Evolutionary conservation across 768 basidiomycete species (phyloP), one percentile per base, ranked within the genome.

Genomic region (Lactarius sanguifluus): DNA sequence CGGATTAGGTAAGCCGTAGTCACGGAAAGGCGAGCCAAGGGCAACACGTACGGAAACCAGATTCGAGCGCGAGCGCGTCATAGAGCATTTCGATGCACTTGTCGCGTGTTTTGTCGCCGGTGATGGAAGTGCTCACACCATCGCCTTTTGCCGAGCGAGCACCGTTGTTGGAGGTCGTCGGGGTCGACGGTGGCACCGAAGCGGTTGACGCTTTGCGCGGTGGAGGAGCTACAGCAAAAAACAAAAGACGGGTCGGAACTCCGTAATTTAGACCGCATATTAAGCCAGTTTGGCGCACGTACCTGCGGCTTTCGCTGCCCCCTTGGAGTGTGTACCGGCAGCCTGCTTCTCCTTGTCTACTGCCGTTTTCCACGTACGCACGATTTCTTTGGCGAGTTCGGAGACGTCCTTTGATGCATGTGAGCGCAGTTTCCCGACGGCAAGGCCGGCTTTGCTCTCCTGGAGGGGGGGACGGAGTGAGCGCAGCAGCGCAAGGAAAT

Each of bases 361-460:
- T 67, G 89, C 89, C 36, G 79, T 83, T 77, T 96, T 96, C 94
- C 94, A 97, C 73, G 89, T 90, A 77, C 88, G 92, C 58, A 97
- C 95, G 55, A 96, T 80, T 70, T 94, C 93, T 76, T 96, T 96
- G 20, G 95, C 92, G 7, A 91, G 79, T 70, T 92, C 90, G 9
- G 92, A 76, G 10, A 97, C 87, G 13, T 87, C 83, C 72, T 89
- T 91, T 15, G 83, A 79, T 1, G 83, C 79, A 76, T 94, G 89
- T 36, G 83, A 81, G 57, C 94, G 85, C 20, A 96, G 83, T 79
- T 96, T 96, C 61, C 94, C 93, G 2, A 97, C 93, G 0, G 93
- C 91, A n/a, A 96, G 79, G 58, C 94, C 94, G 4, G 89, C 90
- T 77, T 91, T 95, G 76, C 92, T 95, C 78, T 96, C 94, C 94